Base-by-base conservation (phyloP, 1,284 basidiomycete species). In the Fomes fomentarius region DNA sequence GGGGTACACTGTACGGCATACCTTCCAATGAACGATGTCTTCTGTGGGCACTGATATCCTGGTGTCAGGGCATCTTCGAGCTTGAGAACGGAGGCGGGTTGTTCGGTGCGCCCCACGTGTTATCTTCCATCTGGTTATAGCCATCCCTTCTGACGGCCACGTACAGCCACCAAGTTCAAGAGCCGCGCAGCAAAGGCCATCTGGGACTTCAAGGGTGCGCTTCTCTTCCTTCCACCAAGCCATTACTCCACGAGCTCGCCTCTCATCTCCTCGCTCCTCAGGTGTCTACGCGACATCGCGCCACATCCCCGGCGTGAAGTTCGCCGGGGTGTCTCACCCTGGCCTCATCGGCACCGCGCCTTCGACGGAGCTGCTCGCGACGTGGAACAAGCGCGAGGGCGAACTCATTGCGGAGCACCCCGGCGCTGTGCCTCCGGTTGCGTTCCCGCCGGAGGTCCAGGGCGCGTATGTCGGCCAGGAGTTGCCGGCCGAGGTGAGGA, bases 311-410 rank as follows among this genome's bases (percentile, higher is more conserved):
- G 87, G 89, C 31, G 89, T 93, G 7, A 81, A 84, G 30, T 93
- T 93, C 64, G 87, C 88, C 0, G 89, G 89, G 1, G 82, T 91
- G 35, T 84, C 86, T 1, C 90, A 92, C 66, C 88, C 89, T 0
- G 88, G 88, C 48, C 76, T 91, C 26, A 85, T 89, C 49, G 89
- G 89, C 7, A 91, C 89, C 0, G 87, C 88, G 0, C 90, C 90
- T 0, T 90, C 87, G 0, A 71, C 80, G 10, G 89, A 89, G 62
- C 76, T 93, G 2, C 79, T 93, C 21, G 81, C 78, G 22, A 83
- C 78, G 4, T 93, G 90, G 90, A 91, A 88, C 71, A 72, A 77
- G 61, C 84, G 90, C 50, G 90, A 93, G 72, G 75, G 78, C 9
- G 81, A 70, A 26, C 75, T 92, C n/a, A 89, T 91, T 54, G 80